Conservation (phyloP, 2,329 filamentous ascomycete genomes). For the Nigrospora sphaerica region DNA sequence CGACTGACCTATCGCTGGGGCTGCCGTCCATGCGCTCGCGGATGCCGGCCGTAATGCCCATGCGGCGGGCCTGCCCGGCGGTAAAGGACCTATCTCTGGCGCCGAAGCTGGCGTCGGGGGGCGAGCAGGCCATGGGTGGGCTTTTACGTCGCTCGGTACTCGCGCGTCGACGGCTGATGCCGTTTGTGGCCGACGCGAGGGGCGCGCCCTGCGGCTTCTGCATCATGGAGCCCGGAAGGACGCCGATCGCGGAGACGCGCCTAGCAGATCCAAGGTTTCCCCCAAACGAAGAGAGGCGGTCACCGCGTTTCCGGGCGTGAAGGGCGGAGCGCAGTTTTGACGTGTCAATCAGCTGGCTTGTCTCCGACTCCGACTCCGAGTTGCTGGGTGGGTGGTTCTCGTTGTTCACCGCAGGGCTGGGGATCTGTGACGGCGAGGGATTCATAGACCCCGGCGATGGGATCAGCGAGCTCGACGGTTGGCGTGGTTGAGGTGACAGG, state of each 20-base stretch:
- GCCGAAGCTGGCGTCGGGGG: constrained; percentile 25
- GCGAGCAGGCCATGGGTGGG: constrained; percentile 46
- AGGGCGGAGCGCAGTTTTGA: constrained; percentile 49
- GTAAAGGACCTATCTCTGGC: constrained; percentile 34
- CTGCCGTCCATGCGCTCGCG: constrained; percentile 9
- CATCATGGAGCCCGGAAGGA: constrained; percentile 21
- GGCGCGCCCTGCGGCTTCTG: constrained; percentile 21
- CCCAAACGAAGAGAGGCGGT: constrained; percentile 30
- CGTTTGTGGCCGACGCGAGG: constrained; percentile 44
- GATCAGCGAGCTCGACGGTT: no score
- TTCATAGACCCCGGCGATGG: no score
- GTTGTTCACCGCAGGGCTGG: constrained; percentile 27
- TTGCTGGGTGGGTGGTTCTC: constrained; percentile 43
- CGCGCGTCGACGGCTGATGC: constrained; percentile 46
- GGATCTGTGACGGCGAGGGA: neutral
- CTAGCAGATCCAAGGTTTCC: constrained; percentile 26
- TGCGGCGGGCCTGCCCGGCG: constrained; percentile 48
- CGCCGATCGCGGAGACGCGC: constrained; percentile 39
- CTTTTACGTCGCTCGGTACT: constrained; percentile 44
- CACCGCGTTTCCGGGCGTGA: constrained; percentile 42
- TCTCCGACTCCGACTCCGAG: constrained; percentile 42
- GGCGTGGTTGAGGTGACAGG: constrained; percentile 17
- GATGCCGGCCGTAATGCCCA: constrained; percentile 43
- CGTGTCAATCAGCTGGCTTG: constrained; percentile 37
- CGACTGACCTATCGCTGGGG: constrained; percentile 2